Conservation (phyloP, 1,284 basidiomycete species). For the Pseudozyma flocculosa region DNA sequence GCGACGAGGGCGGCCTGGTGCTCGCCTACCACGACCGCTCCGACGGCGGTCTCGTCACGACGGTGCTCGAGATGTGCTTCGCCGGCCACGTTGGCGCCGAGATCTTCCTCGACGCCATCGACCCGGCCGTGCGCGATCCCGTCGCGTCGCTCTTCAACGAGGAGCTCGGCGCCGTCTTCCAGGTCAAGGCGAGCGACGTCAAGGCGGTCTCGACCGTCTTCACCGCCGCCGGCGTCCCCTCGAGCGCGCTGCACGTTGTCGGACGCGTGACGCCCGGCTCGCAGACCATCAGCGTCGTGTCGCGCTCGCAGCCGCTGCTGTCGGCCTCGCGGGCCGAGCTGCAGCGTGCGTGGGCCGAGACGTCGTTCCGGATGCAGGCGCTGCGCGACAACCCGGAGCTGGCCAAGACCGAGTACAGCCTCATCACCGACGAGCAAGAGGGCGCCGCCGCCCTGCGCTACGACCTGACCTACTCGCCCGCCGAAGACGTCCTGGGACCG, state of each 20-base stretch:
- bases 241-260: conserved; percentile 71
- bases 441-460: conserved; percentile 59
- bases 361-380: conserved; percentile 86
- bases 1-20: conserved; percentile 67
- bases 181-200: conserved; percentile 72
- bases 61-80: conserved; percentile 93
- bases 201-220: conserved; percentile 68
- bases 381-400: conserved; percentile 79
- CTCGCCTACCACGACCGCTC: conserved; percentile 97
- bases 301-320: conserved; percentile 25
- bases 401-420: conserved; percentile 78
- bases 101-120: conserved; percentile 67
- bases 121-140: conserved; percentile 60
- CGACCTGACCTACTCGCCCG: conserved; percentile 50
- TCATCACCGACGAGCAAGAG: conserved; percentile 63
- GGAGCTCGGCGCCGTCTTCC: conserved; percentile 89
- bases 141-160: conserved; percentile 83
- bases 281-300: conserved; percentile 64
- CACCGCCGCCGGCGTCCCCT: conserved; percentile 71
- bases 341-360: conserved; percentile 89
- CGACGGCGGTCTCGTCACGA: conserved; percentile 90
- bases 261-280: conserved; percentile 65
- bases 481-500: conserved; percentile 35
- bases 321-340: conserved; percentile 66
- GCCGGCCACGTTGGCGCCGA: conserved; percentile 80